phyloP scores from a whole-genome alignment of 2,329 filamentous ascomycete genomes.

The Cladophialophora yegresii region DNA sequence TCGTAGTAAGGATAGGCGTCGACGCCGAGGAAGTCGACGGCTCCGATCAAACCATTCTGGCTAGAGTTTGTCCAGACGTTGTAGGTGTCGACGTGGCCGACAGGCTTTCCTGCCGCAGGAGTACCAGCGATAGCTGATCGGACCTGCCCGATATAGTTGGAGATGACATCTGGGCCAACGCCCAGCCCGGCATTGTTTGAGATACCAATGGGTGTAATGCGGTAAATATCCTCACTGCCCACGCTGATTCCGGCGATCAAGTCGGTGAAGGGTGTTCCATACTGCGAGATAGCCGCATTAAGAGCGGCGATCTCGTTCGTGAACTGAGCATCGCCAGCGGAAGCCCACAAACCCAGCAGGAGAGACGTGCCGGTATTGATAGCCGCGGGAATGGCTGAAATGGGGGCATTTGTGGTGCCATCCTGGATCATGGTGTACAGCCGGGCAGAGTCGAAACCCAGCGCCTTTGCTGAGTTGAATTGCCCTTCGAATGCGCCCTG shows the following conservation, averaged over 20 bases:
- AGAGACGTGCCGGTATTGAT: slow-evolving; percentile 77
- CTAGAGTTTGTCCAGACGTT: slow-evolving; percentile 78
- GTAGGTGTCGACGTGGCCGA: slow-evolving; percentile 92
- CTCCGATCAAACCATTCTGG: slow-evolving; percentile 61
- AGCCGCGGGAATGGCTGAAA: slow-evolving; percentile 76
- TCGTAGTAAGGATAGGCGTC: slow-evolving; percentile 83
- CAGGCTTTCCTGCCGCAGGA: slow-evolving; percentile 56
- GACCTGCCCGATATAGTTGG: slow-evolving; percentile 70
- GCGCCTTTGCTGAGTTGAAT: slow-evolving; percentile 50
- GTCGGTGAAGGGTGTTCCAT: slow-evolving; percentile 65
- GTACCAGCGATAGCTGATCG: slow-evolving; percentile 66
- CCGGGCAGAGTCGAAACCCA: slow-evolving; percentile 52
- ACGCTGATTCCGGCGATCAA: slow-evolving; percentile 81
- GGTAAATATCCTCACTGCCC: slow-evolving; percentile 84
- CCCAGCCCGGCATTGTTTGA: slow-evolving; percentile 65
- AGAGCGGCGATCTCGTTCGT: slow-evolving; percentile 74
- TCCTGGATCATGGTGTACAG: slow-evolving; percentile 67
- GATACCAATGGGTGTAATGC: slow-evolving; percentile 70
- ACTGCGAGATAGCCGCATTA: slow-evolving; percentile 66
- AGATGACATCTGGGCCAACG: slow-evolving; percentile 61
- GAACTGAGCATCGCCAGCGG: slow-evolving; percentile 64
- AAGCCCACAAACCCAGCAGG: slow-evolving; percentile 82
- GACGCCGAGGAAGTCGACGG: slow-evolving; percentile 76
- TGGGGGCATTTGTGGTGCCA: slow-evolving; percentile 62
- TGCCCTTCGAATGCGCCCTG: slow-evolving; percentile 50